Evolutionary conservation across 257 asterid species (phyloP), one percentile per base, ranked within the genome.

Genomic region (Nicotiana undulata): DNA sequence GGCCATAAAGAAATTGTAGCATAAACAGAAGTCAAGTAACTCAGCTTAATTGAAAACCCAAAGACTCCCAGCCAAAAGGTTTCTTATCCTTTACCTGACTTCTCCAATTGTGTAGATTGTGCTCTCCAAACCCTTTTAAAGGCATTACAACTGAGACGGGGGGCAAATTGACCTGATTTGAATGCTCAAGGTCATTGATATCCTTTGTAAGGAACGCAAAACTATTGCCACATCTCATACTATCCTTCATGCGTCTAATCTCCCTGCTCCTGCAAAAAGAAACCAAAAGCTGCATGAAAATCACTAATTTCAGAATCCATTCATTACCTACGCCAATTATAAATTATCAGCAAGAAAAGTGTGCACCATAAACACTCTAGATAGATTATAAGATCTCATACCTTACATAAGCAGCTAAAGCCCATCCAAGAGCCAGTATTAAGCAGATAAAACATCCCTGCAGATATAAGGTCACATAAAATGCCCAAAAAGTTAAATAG

Each of bases 71-170:
- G 63, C 24, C 22, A 79, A 77, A 82, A 74, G 46, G 15, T 24
- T 56, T 76, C 26, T 56, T 28, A 61, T 77, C 78, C 10, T 80
- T 88, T 82, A 94, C 99, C 98, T 96, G 99, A 82, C 88, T 88
- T 86, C 97, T 94, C 99, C 99, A 96, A 87, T 96, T 96, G 85
- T 94, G 99, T 18, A 96, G 89, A 89, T 96, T 96, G 85, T 96
- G 98, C 84, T 96, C 99, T 81, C 99, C 98, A 63, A 91, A 96
- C 49, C 99, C 99, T 89, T 96, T 96, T 85, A 96, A 84, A 68
- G 99, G 99, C 99, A 96, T 91, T 81, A 96, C 97, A 63, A 96
- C 97, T 74, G 99, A 83, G 82, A 96, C 98, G 84, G 88, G 91
- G 29, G 99, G 99, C 90, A 96, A 90, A 17, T 86, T 86, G 87